Base-by-base conservation (phyloP, 2,329 filamentous ascomycete genomes). In the Colletotrichum neosansevieriae region DNA sequence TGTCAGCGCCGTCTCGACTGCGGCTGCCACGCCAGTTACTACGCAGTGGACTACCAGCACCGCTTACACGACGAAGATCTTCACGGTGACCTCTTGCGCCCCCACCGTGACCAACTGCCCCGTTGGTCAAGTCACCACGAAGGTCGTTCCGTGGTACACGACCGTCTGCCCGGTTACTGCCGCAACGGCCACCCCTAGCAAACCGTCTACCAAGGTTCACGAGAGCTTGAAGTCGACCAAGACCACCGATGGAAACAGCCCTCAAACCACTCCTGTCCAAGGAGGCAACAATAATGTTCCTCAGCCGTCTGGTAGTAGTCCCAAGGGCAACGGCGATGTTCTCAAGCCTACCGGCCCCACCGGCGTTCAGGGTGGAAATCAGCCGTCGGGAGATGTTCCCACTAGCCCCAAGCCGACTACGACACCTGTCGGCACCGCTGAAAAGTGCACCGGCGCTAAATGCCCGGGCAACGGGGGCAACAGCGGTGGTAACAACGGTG, bases 31-130 rank as follows among this genome's bases (percentile, higher is more conserved):
- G 50, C 56, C 67, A 17, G 51, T 49, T 10, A 68, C 45, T 19
- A 58, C 47, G 7, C 40, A 66, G 11, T 63, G 73, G 64, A 72
- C 72, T 32, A 80, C 79, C 34, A 80, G 78, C 69, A 80, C 79
- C 17, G 75, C 83, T 61, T 82, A 77, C 74, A 77, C 76, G 51
- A 82, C 79, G 19, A 72, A 72, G 9, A 74, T 87, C 71, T 81
- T 85, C 71, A 89, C 86, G 71, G 81, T 88, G 76, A 88, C 84
- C 73, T 84, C 83, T 42, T 89, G 87, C 76, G 83, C 81, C 53
- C 79, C 85, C 19, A 74, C 74, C 10, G 75, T 82, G 2, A 74
- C 73, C 36, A 74, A 80, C 77, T 82, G 80, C 73, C 79, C 81
- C 9, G 75, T 70, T 1, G 75, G 76, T 19, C 73, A 77, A 32